Conservation (phyloP, 2,329 filamentous ascomycete genomes). For the Beauveria pseudobassiana region DNA sequence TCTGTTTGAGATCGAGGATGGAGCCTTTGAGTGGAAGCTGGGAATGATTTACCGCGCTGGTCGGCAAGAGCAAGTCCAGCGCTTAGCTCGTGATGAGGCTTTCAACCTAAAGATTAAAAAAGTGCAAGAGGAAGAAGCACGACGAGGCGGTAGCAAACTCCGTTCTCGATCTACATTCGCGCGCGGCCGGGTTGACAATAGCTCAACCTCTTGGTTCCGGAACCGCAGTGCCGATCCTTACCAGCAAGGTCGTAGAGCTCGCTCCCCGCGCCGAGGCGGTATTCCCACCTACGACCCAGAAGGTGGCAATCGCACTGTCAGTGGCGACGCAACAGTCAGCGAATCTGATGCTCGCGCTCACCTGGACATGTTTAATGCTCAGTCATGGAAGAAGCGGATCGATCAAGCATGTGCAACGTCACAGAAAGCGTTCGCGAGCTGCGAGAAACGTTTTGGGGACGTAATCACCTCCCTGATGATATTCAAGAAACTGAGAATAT, state of each 20-base stretch:
- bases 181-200: conserved; percentile 25
- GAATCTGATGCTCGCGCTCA: conserved; percentile 69
- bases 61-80: conserved; percentile 80
- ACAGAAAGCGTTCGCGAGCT: conserved; percentile 71
- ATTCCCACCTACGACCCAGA: conserved; percentile 73
- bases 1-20: conserved; percentile 89
- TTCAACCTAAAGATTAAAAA: conserved; percentile 83
- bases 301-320: conserved; percentile 56
- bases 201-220: conserved; percentile 31
- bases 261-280: conserved; percentile 28
- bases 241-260: conserved; percentile 22
- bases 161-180: conserved; percentile 47
- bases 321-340: conserved; percentile 62
- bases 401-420: conserved; percentile 66
- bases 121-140: conserved; percentile 62
- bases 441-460: conserved; percentile 72
- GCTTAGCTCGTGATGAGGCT: conserved; percentile 81
- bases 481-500: conserved; percentile 77
- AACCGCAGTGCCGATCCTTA: conserved; percentile 49
- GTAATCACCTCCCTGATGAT: conserved; percentile 74
- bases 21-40: conserved; percentile 94
- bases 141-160: conserved; percentile 43
- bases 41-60: conserved; percentile 90
- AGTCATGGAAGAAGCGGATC: conserved; percentile 89
- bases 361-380: conserved; percentile 73